Base-by-base conservation (phyloP, 2,329 filamentous ascomycete species). In the Chaetomiaceae sp. region DNA sequence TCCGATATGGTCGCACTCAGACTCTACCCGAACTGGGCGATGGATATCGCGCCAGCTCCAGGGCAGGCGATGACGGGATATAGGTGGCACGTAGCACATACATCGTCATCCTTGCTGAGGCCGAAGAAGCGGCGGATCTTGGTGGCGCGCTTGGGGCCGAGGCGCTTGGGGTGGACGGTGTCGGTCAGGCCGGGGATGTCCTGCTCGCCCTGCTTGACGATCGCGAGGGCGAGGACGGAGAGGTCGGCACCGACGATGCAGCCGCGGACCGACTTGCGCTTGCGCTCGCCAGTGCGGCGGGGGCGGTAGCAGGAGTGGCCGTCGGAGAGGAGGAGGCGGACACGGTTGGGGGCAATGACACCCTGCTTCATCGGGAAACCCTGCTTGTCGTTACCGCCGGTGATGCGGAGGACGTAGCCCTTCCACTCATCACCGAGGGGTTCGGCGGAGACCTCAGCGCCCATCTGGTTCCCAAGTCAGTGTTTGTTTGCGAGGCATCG, bases 281-380 rank as follows among this genome's bases (percentile, higher is more conserved):
- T 97, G 81, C 93, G 89, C 87, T 99, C 93, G 74, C 93, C 93
- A 64, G 86, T 88, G 73, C 93, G 91, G 78, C 93, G 92, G 73
- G 92, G 85, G 72, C 93, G 92, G 86, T 97, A 99, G 89, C 93
- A 99, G 67, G 89, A 93, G 88, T 97, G 93, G 74, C 93, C 93
- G 51, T 95, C 90, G 72, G 86, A 73, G 71, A 99, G 89, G 69
- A 99, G 87, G 65, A 99, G 90, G 66, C 89, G 87, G 78, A 96
- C 93, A 93, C 93, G 93, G 74, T 89, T 93, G 68, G 93, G 91
- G 76, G 95, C 88, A 83, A 99, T 92, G 74, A 95, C 88, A 83
- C 93, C 93, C 86, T 99, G 95, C 90, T 99, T 99, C 93, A 99
- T 99, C 67, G 93, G 93, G 85, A 99, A 99, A 81, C 93, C 93